Conservation (phyloP, 2,329 filamentous ascomycete genomes). For the Hypomyces perniciosus region DNA sequence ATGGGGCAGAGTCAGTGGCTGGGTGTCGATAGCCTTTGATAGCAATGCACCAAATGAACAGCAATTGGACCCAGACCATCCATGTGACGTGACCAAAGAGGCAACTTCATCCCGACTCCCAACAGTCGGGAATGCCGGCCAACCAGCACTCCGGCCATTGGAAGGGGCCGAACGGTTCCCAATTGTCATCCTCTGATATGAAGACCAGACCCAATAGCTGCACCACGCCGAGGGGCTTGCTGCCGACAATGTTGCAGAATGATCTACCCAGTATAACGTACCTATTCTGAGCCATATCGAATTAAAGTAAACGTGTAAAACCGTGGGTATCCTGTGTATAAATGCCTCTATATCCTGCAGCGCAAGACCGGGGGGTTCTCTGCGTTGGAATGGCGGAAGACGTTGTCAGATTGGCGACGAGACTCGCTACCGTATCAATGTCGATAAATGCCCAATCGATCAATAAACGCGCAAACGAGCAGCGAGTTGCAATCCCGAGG, state of each 20-base stretch:
- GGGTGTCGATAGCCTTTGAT: not conserved
- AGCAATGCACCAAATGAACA: not conserved
- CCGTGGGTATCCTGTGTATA: constrained; percentile 11
- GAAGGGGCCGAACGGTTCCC: not conserved
- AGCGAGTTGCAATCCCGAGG: not conserved
- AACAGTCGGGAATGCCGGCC: constrained; percentile 3
- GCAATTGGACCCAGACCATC: too few species aligned
- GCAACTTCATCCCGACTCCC: constrained; percentile 8
- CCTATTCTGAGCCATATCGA: constrained; percentile 31
- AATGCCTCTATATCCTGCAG: constrained; percentile 3
- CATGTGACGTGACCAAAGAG: constrained; percentile 2
- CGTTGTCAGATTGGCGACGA: not conserved
- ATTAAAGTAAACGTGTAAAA: constrained; percentile 11
- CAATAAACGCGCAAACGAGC: not conserved
- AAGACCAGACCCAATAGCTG: constrained; percentile 3
- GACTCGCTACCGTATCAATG: not conserved
- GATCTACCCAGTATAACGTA: constrained; percentile 12
- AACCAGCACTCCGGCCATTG: constrained; percentile 7
- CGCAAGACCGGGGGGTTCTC: not conserved
- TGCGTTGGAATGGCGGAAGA: not conserved
- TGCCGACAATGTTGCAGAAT: not conserved
- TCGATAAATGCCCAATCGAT: not conserved
- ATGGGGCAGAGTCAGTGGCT: not conserved
- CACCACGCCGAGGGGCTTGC: constrained; percentile 7
- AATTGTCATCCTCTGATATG: constrained; percentile 5